phyloP scores from a whole-genome alignment of 371 early-diverging fungal genomes.

The Entomophthora muscae region DNA sequence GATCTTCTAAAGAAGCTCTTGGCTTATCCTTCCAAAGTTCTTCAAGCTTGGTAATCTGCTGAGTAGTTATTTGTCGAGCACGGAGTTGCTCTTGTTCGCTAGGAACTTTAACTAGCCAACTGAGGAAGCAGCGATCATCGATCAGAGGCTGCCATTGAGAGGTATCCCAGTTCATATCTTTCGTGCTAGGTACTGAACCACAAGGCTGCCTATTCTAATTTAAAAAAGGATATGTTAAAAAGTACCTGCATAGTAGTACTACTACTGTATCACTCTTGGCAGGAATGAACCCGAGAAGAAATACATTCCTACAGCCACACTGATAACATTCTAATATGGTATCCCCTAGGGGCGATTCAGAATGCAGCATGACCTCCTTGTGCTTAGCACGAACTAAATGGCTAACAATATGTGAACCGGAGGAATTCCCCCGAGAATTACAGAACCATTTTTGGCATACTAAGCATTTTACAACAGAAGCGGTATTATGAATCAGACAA shows the following conservation, averaged over 20 bases:
- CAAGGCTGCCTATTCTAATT: conserved; percentile 61
- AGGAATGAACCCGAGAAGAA: conserved; percentile 93
- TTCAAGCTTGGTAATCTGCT: conserved; percentile 77
- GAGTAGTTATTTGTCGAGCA: conserved; percentile 63
- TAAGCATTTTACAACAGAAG: conserved; percentile 85
- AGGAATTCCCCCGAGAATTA: conserved; percentile 79
- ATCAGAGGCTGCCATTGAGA: conserved; percentile 93
- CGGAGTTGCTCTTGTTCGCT: conserved; percentile 70
- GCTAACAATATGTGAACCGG: conserved; percentile 90
- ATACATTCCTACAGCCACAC: conserved; percentile 91
- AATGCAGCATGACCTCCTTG: conserved; percentile 83
- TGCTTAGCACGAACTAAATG: conserved; percentile 91
- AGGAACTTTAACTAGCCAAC: conserved; percentile 89
- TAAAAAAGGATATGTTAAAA: conserved; percentile 2
- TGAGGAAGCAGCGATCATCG: conserved; percentile 78
- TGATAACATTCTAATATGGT: conserved; percentile 91
- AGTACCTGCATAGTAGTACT: conserved; percentile 83
- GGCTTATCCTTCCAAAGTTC: conserved; percentile 78
- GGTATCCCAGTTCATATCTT: conserved; percentile 92
- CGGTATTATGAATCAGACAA: conserved; percentile 82
- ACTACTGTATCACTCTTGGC: conserved; percentile 96
- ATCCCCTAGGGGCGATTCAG: conserved; percentile 81
- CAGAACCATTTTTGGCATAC: conserved; percentile 94
- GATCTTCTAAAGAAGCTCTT: conserved; percentile 60
- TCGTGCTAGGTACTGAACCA: conserved; percentile 68